Base-by-base conservation (phyloP, 75 land plant genomes). In the Pinus albicaulis region DNA sequence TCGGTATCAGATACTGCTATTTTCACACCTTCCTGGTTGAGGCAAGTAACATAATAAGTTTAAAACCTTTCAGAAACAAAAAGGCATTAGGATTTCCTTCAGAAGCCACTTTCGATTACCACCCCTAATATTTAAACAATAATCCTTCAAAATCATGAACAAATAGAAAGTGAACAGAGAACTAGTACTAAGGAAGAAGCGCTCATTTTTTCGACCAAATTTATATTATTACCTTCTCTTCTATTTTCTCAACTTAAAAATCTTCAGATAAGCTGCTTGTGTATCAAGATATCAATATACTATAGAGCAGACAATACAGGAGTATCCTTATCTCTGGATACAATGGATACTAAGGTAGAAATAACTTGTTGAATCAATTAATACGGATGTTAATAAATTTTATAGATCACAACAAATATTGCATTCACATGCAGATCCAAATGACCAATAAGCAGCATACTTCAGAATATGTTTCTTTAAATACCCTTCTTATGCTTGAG, bases 21-120 rank as follows among this genome's bases (percentile, higher is more conserved):
- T 57, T 84, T 86, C 22, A 86, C 77, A 60, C 87, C 87, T 80
- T 86, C 88, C 88, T 86, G 86, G 31, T 34, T n/a, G 14, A 56
- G 59, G 34, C 44, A 57, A 48, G 65, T 66, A 72, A 23, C 11
- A 26, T 5, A 48, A 48, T 48, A 48, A 48, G 52, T 8, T 48
- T 48, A 48, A 48, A 48, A 68, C 23, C 36, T 68, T 68, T 36
- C 13, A 12, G 41, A 41, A 41, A 68, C 1, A 68, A 5, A 68
- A 38, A 68, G 36, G 11, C 19, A 5, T 56, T 10, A 60, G 73
- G 53, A 23, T 17, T 22, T 75, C 34, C 52, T 41, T 20, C 7
- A 68, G 38, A 19, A 38, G 52, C 14, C 19, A 66, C 5, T 17
- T 36, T 36, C 70, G 36, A 34, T 65, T 64, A 64, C 41, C 68